Conservation (phyloP, 768 basidiomycete genomes). For the Chalciporus sphaerocephalus region DNA sequence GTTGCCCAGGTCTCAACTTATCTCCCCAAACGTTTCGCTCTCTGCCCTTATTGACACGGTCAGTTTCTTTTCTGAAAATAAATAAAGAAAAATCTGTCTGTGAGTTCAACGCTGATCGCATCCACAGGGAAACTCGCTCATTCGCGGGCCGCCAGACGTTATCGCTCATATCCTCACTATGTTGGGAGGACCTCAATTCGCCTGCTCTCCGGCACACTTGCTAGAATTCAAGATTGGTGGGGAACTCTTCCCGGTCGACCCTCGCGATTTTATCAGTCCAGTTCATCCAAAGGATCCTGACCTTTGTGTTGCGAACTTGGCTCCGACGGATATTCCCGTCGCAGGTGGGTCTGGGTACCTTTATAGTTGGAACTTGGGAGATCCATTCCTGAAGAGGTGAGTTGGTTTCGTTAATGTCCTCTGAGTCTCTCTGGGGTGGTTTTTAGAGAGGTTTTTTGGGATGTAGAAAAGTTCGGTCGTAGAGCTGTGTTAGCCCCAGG, state of each 20-base stretch:
- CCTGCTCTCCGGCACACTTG: slow-evolving; percentile 58
- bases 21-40: slow-evolving; percentile 45
- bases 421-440: not conserved
- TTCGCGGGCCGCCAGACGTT: slow-evolving; percentile 71
- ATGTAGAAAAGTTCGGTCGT: too few relatives aligned
- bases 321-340: slow-evolving; percentile 57
- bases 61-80: not conserved
- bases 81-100: not conserved
- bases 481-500: not conserved
- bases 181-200: slow-evolving; percentile 46
- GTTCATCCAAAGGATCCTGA: slow-evolving; percentile 34
- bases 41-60: slow-evolving; percentile 75
- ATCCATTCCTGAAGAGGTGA: slow-evolving; percentile 72
- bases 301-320: slow-evolving; percentile 52
- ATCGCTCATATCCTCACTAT: slow-evolving; percentile 42
- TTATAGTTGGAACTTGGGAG: slow-evolving; percentile 76
- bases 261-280: slow-evolving; percentile 61
- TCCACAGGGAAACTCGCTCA: slow-evolving; percentile 65
- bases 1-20: slow-evolving; percentile 53
- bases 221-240: slow-evolving; percentile 69
- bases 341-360: slow-evolving; percentile 49
- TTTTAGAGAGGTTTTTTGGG: too few relatives aligned
- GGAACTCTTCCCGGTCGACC: slow-evolving; percentile 65
- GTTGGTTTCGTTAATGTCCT: slow-evolving; percentile 18
- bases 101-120: not conserved